These are phyloP conservation scores for Leptoxyphium fumago DNA, from an alignment of 2,329 filamentous ascomycete species.

Conservation along the genomic window DNA sequence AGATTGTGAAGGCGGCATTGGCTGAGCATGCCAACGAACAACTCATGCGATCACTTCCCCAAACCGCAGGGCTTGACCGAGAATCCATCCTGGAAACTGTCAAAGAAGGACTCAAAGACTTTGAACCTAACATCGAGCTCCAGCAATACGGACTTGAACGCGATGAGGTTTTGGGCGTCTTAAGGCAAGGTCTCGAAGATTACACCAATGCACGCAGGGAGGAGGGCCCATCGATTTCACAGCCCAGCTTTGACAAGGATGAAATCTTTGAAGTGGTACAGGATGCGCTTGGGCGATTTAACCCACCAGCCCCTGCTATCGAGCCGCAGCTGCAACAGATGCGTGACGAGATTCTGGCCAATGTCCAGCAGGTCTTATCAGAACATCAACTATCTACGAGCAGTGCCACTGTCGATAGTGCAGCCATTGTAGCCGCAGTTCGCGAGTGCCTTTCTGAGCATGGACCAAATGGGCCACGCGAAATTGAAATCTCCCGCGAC, in stretches of 20 bases:
- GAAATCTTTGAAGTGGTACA: slow-evolving; percentile 76
- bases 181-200: slow-evolving; percentile 71
- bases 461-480: slow-evolving; percentile 23
- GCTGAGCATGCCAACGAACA: slow-evolving; percentile 43
- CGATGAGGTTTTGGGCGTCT: slow-evolving; percentile 75
- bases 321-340: slow-evolving; percentile 51
- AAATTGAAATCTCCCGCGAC: slow-evolving; percentile 34
- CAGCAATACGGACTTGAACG: slow-evolving; percentile 82
- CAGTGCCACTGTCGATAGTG: slow-evolving; percentile 28
- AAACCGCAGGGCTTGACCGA: slow-evolving; percentile 22
- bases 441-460: slow-evolving; percentile 41
- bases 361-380: slow-evolving; percentile 74
- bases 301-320: slow-evolving; percentile 46
- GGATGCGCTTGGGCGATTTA: slow-evolving; percentile 71
- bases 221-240: slow-evolving; percentile 20
- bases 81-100: slow-evolving; percentile 81
- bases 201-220: slow-evolving; percentile 44
- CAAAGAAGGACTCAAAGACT: slow-evolving; percentile 81
- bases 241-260: slow-evolving; percentile 53
- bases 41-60: slow-evolving; percentile 8
- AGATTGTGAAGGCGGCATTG: slow-evolving; percentile 62
- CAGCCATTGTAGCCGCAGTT: slow-evolving; percentile 42
- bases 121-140: slow-evolving; percentile 84
- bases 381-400: slow-evolving; percentile 47
- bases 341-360: slow-evolving; percentile 68